These are phyloP conservation scores for Pseudocercospora vitis DNA, from an alignment of 2,329 filamentous ascomycete genomes.

Conservation along the genomic window DNA sequence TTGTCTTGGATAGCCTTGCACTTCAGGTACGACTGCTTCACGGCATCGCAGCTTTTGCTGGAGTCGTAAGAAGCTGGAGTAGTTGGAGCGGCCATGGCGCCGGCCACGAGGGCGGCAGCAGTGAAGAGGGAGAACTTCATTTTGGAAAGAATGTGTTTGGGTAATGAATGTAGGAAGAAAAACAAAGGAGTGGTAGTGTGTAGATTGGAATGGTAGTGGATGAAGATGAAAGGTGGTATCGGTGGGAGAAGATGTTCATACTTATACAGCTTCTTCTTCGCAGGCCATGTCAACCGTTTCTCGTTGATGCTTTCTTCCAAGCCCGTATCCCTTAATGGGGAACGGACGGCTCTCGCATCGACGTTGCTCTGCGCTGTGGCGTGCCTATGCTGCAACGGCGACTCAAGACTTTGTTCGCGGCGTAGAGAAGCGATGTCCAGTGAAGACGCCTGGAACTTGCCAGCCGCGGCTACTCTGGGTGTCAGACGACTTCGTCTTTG, in stretches of 20 bases:
- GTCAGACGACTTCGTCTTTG: background rate
- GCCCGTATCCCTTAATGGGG: background rate
- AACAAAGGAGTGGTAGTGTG: background rate
- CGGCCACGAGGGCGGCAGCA: constrained; percentile 2
- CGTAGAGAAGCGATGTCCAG: background rate
- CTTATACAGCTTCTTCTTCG: background rate
- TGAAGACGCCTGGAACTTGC: background rate
- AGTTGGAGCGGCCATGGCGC: background rate
- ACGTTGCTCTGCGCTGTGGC: background rate
- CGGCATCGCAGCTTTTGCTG: background rate
- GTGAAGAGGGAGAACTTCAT: constrained; percentile 5
- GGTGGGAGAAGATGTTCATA: background rate
- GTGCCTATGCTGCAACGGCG: background rate
- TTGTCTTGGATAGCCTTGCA: background rate
- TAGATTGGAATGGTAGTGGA: background rate
- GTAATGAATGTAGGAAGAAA: constrained; percentile 2
- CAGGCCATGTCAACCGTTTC: background rate
- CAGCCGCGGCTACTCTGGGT: background rate
- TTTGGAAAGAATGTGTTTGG: constrained; percentile 3
- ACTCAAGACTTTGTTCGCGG: constrained; percentile 1
- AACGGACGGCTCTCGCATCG: background rate
- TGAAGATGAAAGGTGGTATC: background rate
- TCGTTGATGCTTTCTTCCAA: background rate
- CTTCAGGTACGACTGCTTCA: background rate
- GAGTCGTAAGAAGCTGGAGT: background rate